Conservation (phyloP, 1,284 basidiomycete genomes). For the Ceratobasidium sp. region DNA sequence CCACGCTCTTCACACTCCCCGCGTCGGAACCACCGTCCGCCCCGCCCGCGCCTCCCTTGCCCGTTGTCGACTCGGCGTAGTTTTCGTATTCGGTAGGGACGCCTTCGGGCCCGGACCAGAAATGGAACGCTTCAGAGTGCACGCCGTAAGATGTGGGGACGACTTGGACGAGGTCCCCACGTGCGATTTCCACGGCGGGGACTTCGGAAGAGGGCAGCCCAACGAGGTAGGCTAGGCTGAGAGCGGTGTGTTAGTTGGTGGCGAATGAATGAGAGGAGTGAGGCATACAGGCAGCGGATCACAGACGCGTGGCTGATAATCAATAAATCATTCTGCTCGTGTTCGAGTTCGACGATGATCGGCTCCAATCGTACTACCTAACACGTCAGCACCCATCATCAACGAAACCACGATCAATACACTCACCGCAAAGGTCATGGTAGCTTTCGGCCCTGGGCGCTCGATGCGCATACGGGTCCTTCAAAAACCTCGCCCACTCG, state of each 20-base stretch:
- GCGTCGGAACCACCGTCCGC: background rate
- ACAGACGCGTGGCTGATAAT: slow-evolving; percentile 94
- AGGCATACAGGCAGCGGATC: slow-evolving; percentile 80
- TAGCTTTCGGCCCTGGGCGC: slow-evolving; percentile 95
- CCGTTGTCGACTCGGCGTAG: slow-evolving; percentile 79
- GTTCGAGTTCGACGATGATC: slow-evolving; percentile 83
- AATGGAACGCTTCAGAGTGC: slow-evolving; percentile 87
- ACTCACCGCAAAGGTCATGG: slow-evolving; percentile 80
- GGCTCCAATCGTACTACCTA: slow-evolving; percentile 77
- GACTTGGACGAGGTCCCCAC: slow-evolving; percentile 89
- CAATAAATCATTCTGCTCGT: slow-evolving; percentile 79
- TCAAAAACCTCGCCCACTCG: slow-evolving; percentile 92
- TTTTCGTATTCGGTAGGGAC: slow-evolving; percentile 72
- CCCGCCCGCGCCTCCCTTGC: slow-evolving; percentile 28
- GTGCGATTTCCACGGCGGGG: slow-evolving; percentile 93
- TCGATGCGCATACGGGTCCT: slow-evolving; percentile 93
- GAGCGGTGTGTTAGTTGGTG: slow-evolving; percentile 38
- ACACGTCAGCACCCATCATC: slow-evolving; percentile 1
- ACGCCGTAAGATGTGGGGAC: slow-evolving; percentile 92
- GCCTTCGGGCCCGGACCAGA: slow-evolving; percentile 83
- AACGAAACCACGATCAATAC: slow-evolving; percentile 13
- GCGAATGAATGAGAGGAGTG: slow-evolving; percentile 54
- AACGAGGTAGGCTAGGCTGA: slow-evolving; percentile 80
- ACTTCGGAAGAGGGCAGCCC: slow-evolving; percentile 97
- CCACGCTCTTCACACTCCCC: background rate